phyloP scores from a whole-genome alignment of 352 stramenopile genomes.

The Halophytophthora polymorphica region DNA sequence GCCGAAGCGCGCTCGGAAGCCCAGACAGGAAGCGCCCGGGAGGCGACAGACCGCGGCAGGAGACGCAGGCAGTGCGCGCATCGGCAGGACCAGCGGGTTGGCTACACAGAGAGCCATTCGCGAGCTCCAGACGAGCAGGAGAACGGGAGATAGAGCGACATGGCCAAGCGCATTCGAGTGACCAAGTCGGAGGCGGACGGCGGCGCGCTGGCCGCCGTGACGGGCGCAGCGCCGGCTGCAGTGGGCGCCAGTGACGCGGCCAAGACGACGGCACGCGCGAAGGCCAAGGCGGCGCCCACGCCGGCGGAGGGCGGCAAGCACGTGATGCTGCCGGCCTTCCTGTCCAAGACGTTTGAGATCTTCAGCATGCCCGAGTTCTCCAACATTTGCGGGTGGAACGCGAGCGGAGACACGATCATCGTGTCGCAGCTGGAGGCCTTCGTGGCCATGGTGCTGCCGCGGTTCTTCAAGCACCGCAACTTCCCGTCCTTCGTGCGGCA shows the following conservation, averaged over 20 bases:
- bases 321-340: constrained; percentile 86
- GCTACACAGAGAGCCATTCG: constrained; percentile 4
- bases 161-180: constrained; percentile 69
- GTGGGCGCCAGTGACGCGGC: constrained; percentile 3
- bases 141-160: constrained; percentile 17
- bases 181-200: constrained; percentile 20
- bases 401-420: constrained; percentile 90
- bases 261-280: constrained; percentile 2
- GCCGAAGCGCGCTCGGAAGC: constrained; percentile 6
- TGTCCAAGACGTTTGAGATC: constrained; percentile 94
- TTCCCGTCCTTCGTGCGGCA: constrained; percentile 93
- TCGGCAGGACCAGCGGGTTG: constrained; percentile 5
- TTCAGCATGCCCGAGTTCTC: constrained; percentile 85
- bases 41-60: constrained; percentile 2
- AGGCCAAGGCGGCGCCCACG: constrained; percentile 12
- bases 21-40: constrained; percentile 7
- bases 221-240: constrained; percentile 2
- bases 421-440: constrained; percentile 86
- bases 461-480: constrained; percentile 93
- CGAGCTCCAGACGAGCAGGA: constrained; percentile 10
- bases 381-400: constrained; percentile 89
- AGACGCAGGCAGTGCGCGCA: constrained; percentile 3
- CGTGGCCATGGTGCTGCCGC: constrained; percentile 78
- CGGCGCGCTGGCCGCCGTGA: not conserved
- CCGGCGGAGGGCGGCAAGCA: constrained; percentile 55